A percentile compares a stretch with the other conserved stretches of the same genome.
Conservation (phyloP, 257 asterid species). For the Paulownia fortunei region DNA sequence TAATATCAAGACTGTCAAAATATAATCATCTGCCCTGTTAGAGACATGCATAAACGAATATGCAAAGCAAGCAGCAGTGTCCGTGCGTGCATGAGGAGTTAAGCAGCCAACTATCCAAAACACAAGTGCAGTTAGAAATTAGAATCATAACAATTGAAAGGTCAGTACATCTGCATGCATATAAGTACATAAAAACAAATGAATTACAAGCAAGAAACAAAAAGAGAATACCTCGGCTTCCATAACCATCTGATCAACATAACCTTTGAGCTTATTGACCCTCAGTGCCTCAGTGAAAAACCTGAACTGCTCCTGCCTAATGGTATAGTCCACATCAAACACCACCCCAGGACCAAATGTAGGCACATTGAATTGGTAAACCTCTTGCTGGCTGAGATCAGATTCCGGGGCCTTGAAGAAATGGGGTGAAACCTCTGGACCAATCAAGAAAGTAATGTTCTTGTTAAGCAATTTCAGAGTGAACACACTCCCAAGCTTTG, state of each 20-base stretch:
- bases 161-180: background rate
- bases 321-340: slow-evolving; percentile 85
- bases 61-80: too few relatives aligned
- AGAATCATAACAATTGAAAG: slow-evolving; percentile 11
- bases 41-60: background rate
- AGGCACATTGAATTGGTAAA: slow-evolving; percentile 91
- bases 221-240: slow-evolving; percentile 75
- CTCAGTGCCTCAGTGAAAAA: slow-evolving; percentile 93
- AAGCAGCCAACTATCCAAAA: slow-evolving; percentile 9
- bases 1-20: background rate
- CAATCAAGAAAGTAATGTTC: slow-evolving; percentile 86
- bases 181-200: background rate
- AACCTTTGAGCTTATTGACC: slow-evolving; percentile 77
- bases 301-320: slow-evolving; percentile 96
- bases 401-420: slow-evolving; percentile 94
- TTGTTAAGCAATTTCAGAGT: slow-evolving; percentile 68
- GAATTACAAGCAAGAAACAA: background rate
- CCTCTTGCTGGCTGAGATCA: slow-evolving; percentile 97
- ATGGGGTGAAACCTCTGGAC: slow-evolving; percentile 96
- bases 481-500: slow-evolving; percentile 93
- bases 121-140: background rate
- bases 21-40: background rate
- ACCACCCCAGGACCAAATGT: slow-evolving; percentile 98
- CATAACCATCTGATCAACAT: slow-evolving; percentile 86
- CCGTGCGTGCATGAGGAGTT: too few relatives aligned